Conservation (phyloP, 768 basidiomycete species). For the Termitomyces sp. region DNA sequence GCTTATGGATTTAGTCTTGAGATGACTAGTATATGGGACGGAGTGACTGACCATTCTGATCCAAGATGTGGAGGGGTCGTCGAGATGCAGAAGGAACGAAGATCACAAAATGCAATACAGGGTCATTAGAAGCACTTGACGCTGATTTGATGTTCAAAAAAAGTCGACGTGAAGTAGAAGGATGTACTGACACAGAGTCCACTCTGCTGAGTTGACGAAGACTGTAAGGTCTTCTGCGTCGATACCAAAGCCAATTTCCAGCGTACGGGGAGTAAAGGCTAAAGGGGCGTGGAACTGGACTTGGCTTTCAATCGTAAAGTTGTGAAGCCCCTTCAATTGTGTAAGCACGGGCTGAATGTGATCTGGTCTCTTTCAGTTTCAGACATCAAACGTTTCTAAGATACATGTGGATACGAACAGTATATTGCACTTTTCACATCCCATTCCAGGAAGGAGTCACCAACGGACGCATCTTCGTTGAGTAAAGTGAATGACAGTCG, state of each 20-base stretch:
- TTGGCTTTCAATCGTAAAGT: conserved; percentile 93
- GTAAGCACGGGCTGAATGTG: conserved; percentile 67
- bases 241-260: conserved; percentile 53
- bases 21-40: not conserved
- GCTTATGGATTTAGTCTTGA: conserved; percentile 9
- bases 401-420: conserved; percentile 45
- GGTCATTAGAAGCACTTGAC: conserved; percentile 89
- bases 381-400: conserved; percentile 1
- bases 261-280: conserved; percentile 63
- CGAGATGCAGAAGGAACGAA: conserved; percentile 78
- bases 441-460: conserved; percentile 65
- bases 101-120: conserved; percentile 88
- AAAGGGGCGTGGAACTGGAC: conserved; percentile 90
- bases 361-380: conserved; percentile 38
- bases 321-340: conserved; percentile 68
- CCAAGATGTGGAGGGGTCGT: conserved; percentile 68
- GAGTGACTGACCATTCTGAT: conserved; percentile 42
- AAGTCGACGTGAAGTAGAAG: not conserved
- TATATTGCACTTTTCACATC: conserved; percentile 62
- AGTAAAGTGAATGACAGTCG: conserved; percentile 90
- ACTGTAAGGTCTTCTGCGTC: conserved; percentile 84
- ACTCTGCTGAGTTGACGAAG: conserved; percentile 95
- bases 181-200: conserved; percentile 74
- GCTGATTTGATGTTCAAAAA: conserved; percentile 44
- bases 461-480: conserved; percentile 82